Percentiles rank a stretch among this genome's conserved stretches.
These are phyloP conservation scores for Pseudoscleropodium purum DNA, from an alignment of 225 moss, liverwort and hornwort species.

Conservation along the genomic window DNA sequence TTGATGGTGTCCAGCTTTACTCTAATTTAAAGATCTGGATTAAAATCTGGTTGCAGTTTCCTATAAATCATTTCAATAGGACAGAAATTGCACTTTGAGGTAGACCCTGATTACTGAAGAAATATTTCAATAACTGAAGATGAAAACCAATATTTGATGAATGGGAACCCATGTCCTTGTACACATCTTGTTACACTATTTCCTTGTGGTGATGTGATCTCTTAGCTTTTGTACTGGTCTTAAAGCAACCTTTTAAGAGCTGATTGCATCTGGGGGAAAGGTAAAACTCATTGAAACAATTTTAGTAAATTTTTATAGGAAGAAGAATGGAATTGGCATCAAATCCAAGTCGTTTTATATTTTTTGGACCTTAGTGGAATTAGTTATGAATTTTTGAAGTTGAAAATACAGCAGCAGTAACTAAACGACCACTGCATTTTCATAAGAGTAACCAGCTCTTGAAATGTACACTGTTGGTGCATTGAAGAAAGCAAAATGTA, in stretches of 20 bases:
- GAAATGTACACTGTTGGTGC: rapidly evolving
- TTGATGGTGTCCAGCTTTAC: background rate
- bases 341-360: background rate
- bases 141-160: background rate
- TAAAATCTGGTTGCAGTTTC: background rate
- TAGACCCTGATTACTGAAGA: background rate
- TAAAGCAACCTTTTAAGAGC: background rate
- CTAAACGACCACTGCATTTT: too few relatives aligned
- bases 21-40: background rate
- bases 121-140: background rate
- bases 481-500: background rate
- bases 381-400: background rate
- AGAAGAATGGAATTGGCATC: background rate
- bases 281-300: background rate
- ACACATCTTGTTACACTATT: background rate
- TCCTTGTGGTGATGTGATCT: background rate
- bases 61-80: background rate
- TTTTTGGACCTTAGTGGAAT: background rate
- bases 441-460: rapidly evolving
- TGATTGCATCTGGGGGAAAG: background rate
- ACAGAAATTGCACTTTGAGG: background rate
- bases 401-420: rapidly evolving
- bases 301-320: background rate
- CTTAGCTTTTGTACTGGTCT: background rate
- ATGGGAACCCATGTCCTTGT: background rate